A percentile compares a stretch with the other conserved stretches of the same genome.
Evolutionary conservation across 2,329 filamentous ascomycete genomes (phyloP).

Genomic region (Colletotrichum echinochloae): DNA sequence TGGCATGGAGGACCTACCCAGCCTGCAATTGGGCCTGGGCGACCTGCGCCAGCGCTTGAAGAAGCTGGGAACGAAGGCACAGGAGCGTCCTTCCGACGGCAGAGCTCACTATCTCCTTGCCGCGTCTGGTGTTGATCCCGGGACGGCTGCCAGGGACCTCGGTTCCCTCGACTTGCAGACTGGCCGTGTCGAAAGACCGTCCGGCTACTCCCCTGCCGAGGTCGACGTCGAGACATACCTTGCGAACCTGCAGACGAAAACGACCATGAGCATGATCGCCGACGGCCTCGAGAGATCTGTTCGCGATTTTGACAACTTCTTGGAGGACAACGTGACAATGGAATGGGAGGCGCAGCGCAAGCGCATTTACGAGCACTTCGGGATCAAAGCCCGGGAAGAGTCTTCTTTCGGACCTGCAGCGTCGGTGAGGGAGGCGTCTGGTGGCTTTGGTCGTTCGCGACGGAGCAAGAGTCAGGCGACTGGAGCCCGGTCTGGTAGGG

Average conservation of each 20-base stretch:
- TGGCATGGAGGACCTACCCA: slow-evolving; percentile 83
- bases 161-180: slow-evolving; percentile 77
- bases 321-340: slow-evolving; percentile 94
- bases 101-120: slow-evolving; percentile 92
- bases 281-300: slow-evolving; percentile 92
- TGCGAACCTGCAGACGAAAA: slow-evolving; percentile 88
- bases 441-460: slow-evolving; percentile 71
- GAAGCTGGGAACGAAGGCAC: slow-evolving; percentile 74
- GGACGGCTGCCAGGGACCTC: slow-evolving; percentile 86
- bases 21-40: slow-evolving; percentile 89
- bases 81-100: slow-evolving; percentile 65
- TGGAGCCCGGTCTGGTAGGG: slow-evolving; percentile 69
- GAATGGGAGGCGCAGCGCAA: slow-evolving; percentile 96
- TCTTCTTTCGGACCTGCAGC: slow-evolving; percentile 49
- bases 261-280: slow-evolving; percentile 89
- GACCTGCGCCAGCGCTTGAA: slow-evolving; percentile 90
- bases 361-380: slow-evolving; percentile 96
- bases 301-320: slow-evolving; percentile 90
- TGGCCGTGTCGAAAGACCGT: slow-evolving; percentile 58
- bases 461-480: slow-evolving; percentile 62
- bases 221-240: slow-evolving; percentile 84
- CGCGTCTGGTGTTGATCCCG: slow-evolving; percentile 91
- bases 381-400: slow-evolving; percentile 75
- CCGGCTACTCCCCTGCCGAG: slow-evolving; percentile 61
- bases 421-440: slow-evolving; percentile 60